These are phyloP conservation scores for Fusarium sp. DNA, from an alignment of 2,329 filamentous ascomycete species.

Conservation along the genomic window DNA sequence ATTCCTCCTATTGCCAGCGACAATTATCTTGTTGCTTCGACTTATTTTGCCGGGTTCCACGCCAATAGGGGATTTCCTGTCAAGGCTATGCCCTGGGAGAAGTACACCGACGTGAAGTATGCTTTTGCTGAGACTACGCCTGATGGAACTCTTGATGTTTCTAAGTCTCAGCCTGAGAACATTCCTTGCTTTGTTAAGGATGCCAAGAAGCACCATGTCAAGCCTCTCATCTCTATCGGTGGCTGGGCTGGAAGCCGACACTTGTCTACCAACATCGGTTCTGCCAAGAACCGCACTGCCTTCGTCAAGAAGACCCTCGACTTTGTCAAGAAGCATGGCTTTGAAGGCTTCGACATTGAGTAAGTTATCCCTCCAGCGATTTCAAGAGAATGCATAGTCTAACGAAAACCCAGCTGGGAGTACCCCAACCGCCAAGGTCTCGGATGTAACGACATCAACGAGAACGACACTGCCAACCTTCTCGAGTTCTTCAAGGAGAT, in stretches of 20 bases:
- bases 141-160: conserved; percentile 33
- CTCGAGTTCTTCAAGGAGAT: conserved; percentile 37
- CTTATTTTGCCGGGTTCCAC: conserved; percentile 43
- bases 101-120: conserved; percentile 42
- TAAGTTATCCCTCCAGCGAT: neutral
- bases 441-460: conserved; percentile 40
- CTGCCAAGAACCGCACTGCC: conserved; percentile 36
- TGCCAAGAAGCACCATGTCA: conserved; percentile 37
- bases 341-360: conserved; percentile 42
- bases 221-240: conserved; percentile 35
- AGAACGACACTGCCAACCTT: conserved; percentile 36
- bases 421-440: conserved; percentile 42
- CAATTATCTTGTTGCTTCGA: conserved; percentile 32
- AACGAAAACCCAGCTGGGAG: conserved; percentile 23
- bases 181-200: conserved; percentile 26
- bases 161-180: conserved; percentile 19
- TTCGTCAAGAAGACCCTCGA: conserved; percentile 26
- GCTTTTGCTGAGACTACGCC: conserved; percentile 38
- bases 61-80: conserved; percentile 35
- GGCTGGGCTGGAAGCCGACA: conserved; percentile 37
- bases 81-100: conserved; percentile 35
- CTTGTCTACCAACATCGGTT: conserved; percentile 32
- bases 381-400: neutral
- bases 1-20: neutral
- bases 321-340: conserved; percentile 26